Percentiles rank a stretch among this genome's conserved stretches.
These are phyloP conservation scores for Melaleuca alternifolia DNA, from an alignment of 345 rosid species.

Conservation along the genomic window DNA sequence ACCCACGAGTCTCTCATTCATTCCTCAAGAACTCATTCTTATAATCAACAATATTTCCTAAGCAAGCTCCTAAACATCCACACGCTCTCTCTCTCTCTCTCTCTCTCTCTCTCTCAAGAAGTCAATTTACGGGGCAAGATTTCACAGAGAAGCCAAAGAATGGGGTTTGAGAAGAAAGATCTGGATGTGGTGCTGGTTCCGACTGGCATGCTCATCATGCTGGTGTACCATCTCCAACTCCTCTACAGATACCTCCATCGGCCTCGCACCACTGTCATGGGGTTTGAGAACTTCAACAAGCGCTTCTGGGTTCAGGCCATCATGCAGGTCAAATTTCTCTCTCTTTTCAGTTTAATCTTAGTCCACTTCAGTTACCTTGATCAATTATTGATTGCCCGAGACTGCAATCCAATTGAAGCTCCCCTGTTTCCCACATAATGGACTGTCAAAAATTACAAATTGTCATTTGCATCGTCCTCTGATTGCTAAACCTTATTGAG, in stretches of 20 bases:
- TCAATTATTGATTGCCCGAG: neutral
- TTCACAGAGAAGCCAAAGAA: neutral
- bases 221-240: slow-evolving; percentile 56
- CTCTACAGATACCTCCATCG: slow-evolving; percentile 53
- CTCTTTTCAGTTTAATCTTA: neutral
- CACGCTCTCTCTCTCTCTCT: neutral
- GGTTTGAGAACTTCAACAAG: slow-evolving; percentile 65
- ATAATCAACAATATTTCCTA: neutral
- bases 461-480: neutral
- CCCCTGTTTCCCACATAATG: neutral
- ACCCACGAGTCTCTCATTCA: neutral
- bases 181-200: slow-evolving; percentile 78
- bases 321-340: slow-evolving; percentile 31
- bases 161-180: slow-evolving; percentile 30
- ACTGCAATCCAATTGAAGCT: neutral
- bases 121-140: neutral
- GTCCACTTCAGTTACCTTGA: neutral
- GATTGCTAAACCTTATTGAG: neutral
- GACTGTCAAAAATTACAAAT: neutral
- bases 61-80: neutral
- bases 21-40: neutral
- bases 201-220: slow-evolving; percentile 43
- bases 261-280: slow-evolving; percentile 67
- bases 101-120: neutral
- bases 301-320: slow-evolving; percentile 72